These are phyloP conservation scores for Exophiala bonariae DNA, from an alignment of 2,329 filamentous ascomycete genomes.

Conservation along the genomic window DNA sequence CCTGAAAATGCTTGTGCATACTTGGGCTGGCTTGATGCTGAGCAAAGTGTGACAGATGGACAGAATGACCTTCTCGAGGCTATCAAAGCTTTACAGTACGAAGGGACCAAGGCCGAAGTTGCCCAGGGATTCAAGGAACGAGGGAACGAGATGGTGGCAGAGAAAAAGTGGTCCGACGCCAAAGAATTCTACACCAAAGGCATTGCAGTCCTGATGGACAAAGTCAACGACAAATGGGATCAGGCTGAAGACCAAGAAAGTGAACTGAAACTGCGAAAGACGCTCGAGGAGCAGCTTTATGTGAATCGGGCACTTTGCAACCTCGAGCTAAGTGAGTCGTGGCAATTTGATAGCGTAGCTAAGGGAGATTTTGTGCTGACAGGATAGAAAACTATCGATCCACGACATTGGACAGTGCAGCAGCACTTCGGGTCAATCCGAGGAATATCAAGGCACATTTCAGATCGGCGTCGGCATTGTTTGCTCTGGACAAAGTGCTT, in stretches of 20 bases:
- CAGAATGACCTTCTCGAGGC: conserved; percentile 85
- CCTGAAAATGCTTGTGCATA: conserved; percentile 5
- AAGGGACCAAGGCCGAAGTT: conserved; percentile 84
- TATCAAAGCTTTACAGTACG: conserved; percentile 85
- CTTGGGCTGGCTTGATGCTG: conserved; percentile 3
- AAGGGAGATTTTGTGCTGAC: conserved; percentile 23
- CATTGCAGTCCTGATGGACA: conserved; percentile 65
- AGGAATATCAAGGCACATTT: conserved; percentile 88
- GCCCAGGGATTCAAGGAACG: conserved; percentile 83
- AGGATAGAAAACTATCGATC: conserved; percentile 75
- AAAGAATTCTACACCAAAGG: conserved; percentile 90
- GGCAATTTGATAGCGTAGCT: background rate
- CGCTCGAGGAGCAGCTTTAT: conserved; percentile 73
- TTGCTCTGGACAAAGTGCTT: conserved; percentile 72
- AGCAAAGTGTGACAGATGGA: conserved; percentile 43
- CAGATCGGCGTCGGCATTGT: conserved; percentile 74
- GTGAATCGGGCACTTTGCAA: conserved; percentile 90
- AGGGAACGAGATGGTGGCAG: conserved; percentile 83
- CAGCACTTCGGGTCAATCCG: conserved; percentile 75
- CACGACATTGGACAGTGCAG: conserved; percentile 80
- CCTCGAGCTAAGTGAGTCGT: conserved; percentile 70
- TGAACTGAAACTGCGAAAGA: conserved; percentile 62
- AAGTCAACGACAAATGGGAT: conserved; percentile 48
- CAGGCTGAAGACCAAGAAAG: conserved; percentile 54
- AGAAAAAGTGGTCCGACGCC: conserved; percentile 75